Base-by-base conservation (phyloP, 2,329 filamentous ascomycete species). In the Elsinoe ampelina region DNA sequence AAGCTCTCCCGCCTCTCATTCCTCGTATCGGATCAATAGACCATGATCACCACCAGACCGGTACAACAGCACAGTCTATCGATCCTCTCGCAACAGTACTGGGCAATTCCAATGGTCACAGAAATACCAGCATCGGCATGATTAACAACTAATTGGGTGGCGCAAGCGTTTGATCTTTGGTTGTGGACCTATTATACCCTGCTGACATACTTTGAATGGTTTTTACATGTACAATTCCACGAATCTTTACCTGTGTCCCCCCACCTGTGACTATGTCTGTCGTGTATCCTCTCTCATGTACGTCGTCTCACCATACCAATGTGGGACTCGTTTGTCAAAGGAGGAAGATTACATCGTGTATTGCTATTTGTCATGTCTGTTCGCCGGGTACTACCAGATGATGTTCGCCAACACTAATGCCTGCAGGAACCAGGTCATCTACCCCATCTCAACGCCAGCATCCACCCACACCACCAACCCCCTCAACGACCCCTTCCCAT, bases 271-370 rank as follows among this genome's bases (percentile, higher is more conserved):
- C 13, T 5, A n/a, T 39, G 36, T 19, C 17, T 39, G 5, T 12
- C 12, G n/a, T 15, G 13, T 22, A 58, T 57, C 64, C 65, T 66
- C 63, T 62, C 64, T 64, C 66, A 64, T 67, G 66, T 67, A 66
- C 65, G 64, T 67, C 65, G 65, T 66, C 64, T 63, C 58, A 57
- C 61, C 56, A 30, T 55, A 52, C 51, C 63, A 58, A 61, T 67
- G 65, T 59, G 61, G 63, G 65, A 63, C 63, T 66, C 65, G 65
- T 67, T 66, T 66, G 65, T 66, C 65, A 67, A 58, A 63, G 62
- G 64, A 67, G 65, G 65, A 30, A 30, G 26, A 30, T 30, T 8
- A 5, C 26, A 30, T 30, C 26, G 26, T 55, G 66, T 45, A 67
- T 63, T 51, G 55, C 58, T 30, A 30, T 26, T 26, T 19, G 47